phyloP scores from a whole-genome alignment of 2,329 filamentous ascomycete genomes.

The Fusarium humuli region DNA sequence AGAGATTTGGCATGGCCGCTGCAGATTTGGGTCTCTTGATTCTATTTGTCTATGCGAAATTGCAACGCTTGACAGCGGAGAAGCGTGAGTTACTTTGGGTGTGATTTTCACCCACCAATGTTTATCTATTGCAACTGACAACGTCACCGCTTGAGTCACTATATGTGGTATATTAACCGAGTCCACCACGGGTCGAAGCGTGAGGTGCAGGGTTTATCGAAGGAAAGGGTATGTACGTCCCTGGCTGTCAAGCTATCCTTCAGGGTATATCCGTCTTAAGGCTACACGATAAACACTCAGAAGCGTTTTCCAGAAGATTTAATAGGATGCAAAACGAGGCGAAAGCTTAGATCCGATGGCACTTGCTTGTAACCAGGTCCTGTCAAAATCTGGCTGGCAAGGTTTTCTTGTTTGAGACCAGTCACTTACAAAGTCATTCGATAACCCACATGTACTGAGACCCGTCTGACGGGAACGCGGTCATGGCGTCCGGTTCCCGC shows the following conservation, averaged over 20 bases:
- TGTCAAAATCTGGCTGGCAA: neutral
- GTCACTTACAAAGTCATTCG: constrained; percentile 25
- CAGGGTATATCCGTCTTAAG: neutral
- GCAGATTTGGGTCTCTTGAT: neutral
- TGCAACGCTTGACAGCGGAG: neutral
- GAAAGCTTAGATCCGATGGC: constrained; percentile 2
- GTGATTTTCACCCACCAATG: neutral
- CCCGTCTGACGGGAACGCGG: constrained; percentile 5
- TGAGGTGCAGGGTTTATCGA: constrained; percentile 14
- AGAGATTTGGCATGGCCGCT: neutral
- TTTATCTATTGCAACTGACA: neutral
- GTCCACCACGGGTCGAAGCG: neutral
- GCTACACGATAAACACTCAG: neutral
- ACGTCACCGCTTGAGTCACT: neutral
- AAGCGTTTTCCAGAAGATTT: neutral
- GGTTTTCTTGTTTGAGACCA: constrained; percentile 6
- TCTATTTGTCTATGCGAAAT: neutral
- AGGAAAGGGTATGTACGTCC: neutral
- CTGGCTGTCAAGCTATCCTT: constrained; percentile 1
- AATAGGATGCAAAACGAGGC: constrained; percentile 12
- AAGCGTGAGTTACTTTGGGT: neutral
- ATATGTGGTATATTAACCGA: neutral
- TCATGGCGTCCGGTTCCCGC: constrained; percentile 18
- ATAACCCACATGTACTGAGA: constrained; percentile 33
- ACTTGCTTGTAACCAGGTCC: neutral